Evolutionary conservation across 1,284 basidiomycete genomes (phyloP).

Genomic region (Ceratobasidium sp.): DNA sequence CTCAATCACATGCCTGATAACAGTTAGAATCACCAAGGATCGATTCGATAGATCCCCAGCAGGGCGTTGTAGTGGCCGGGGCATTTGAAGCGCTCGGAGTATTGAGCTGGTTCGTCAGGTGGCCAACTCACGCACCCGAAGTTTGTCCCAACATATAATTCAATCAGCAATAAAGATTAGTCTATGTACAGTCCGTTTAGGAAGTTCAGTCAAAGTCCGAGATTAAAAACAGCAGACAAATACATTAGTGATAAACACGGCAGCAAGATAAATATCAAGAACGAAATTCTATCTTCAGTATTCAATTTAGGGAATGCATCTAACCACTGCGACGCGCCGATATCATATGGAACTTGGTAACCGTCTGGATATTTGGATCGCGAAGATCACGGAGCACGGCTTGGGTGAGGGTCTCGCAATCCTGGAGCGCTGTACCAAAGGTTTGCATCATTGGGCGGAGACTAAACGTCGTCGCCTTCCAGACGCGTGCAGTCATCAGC

Average conservation of each 20-base stretch:
- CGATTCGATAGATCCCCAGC: not conserved
- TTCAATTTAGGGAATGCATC: not conserved
- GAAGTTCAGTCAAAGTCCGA: conserved; percentile 10
- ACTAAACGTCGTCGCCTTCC: conserved; percentile 31
- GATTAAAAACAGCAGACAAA: not conserved
- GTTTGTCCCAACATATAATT: conserved; percentile 29
- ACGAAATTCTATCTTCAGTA: conserved; percentile 6
- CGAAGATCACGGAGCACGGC: conserved; percentile 35
- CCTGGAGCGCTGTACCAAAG: conserved; percentile 23
- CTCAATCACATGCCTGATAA: not conserved
- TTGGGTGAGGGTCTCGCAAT: conserved; percentile 36
- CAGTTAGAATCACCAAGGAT: not conserved
- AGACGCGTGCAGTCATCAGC: conserved; percentile 29
- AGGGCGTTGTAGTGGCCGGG: not conserved
- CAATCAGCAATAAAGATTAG: not conserved
- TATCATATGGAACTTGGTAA: conserved; percentile 38
- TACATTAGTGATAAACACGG: not conserved
- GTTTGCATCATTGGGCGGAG: conserved; percentile 36
- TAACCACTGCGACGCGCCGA: conserved; percentile 32
- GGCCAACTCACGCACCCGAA: conserved; percentile 4
- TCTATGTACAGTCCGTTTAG: conserved; percentile 28
- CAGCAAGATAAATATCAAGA: conserved; percentile 13
- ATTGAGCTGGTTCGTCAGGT: conserved; percentile 22
- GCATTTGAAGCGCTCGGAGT: not conserved
- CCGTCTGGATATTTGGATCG: conserved; percentile 33